Conservation (phyloP, 2,329 filamentous ascomycete genomes). For the Leptographium flavum region DNA sequence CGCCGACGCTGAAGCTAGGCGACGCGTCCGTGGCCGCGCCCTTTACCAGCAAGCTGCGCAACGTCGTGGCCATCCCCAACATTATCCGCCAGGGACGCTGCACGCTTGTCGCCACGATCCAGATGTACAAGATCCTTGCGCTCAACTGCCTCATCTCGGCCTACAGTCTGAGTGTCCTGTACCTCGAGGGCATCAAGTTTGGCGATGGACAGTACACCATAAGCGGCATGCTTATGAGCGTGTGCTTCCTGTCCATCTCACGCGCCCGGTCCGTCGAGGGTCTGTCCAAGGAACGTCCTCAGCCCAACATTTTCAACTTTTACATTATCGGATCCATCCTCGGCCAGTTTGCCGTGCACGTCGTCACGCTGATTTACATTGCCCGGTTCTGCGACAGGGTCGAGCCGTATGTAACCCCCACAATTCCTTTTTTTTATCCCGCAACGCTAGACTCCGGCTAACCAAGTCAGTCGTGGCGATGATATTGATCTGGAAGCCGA, state of each 20-base stretch:
- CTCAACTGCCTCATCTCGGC: constrained; percentile 96
- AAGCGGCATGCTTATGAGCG: constrained; percentile 98
- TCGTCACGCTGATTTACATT: constrained; percentile 86
- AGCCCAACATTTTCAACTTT: constrained; percentile 97
- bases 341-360: constrained; percentile 93
- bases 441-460: constrained; percentile 15
- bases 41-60: constrained; percentile 93
- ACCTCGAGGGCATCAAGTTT: constrained; percentile 97
- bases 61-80: constrained; percentile 93
- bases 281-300: constrained; percentile 89
- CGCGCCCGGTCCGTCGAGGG: constrained; percentile 90
- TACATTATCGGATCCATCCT: constrained; percentile 98
- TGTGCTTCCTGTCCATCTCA: constrained; percentile 98
- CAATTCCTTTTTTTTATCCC: background rate
- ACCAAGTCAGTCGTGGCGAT: constrained; percentile 25
- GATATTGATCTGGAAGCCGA: constrained; percentile 86
- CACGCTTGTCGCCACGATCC: constrained; percentile 93
- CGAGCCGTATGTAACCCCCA: constrained; percentile 54
- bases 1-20: constrained; percentile 89
- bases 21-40: constrained; percentile 95
- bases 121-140: constrained; percentile 99
- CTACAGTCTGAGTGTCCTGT: constrained; percentile 91
- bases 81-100: constrained; percentile 96
- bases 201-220: constrained; percentile 97
- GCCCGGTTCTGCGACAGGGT: constrained; percentile 75